phyloP scores from a whole-genome alignment of 495 filamentous ascomycete genomes.

The Aspergillus coremiiformis region DNA sequence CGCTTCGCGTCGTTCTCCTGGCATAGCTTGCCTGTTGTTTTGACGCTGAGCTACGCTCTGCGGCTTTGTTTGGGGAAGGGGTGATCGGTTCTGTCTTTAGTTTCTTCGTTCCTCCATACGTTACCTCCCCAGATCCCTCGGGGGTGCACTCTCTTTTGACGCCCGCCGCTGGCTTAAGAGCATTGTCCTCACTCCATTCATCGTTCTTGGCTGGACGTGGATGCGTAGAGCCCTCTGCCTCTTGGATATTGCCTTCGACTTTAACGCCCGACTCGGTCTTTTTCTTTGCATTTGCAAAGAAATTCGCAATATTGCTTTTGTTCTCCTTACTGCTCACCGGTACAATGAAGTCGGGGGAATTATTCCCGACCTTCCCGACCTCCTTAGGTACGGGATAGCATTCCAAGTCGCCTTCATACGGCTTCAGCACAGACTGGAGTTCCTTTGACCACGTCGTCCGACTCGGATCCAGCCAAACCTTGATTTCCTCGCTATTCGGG shows the following conservation, averaged over 20 bases:
- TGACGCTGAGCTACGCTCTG: constrained; percentile 9
- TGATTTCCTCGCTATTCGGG: constrained; percentile 60
- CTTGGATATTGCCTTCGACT: constrained; percentile 13
- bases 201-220: constrained; percentile 11
- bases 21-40: constrained; percentile 1
- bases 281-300: constrained; percentile 61
- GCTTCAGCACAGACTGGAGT: constrained; percentile 66
- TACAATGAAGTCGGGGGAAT: constrained; percentile 73
- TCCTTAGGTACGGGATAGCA: constrained; percentile 80
- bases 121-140: constrained; percentile 17
- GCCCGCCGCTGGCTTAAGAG: constrained; percentile 38
- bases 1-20: constrained; percentile 27
- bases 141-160: constrained; percentile 52
- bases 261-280: constrained; percentile 13
- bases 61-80: constrained; percentile 19
- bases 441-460: constrained; percentile 67
- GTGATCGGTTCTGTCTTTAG: constrained; percentile 17
- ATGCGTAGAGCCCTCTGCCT: not conserved
- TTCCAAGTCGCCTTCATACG: constrained; percentile 73
- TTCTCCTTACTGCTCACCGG: constrained; percentile 77
- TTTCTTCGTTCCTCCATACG: constrained; percentile 21
- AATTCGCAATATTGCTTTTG: constrained; percentile 87
- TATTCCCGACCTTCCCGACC: constrained; percentile 94
- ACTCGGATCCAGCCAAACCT: constrained; percentile 71
- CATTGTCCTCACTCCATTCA: constrained; percentile 42